A percentile compares a stretch with the other conserved stretches of the same genome.
Conservation (phyloP, 2,329 filamentous ascomycete species). For the Colletotrichum tropicicola region DNA sequence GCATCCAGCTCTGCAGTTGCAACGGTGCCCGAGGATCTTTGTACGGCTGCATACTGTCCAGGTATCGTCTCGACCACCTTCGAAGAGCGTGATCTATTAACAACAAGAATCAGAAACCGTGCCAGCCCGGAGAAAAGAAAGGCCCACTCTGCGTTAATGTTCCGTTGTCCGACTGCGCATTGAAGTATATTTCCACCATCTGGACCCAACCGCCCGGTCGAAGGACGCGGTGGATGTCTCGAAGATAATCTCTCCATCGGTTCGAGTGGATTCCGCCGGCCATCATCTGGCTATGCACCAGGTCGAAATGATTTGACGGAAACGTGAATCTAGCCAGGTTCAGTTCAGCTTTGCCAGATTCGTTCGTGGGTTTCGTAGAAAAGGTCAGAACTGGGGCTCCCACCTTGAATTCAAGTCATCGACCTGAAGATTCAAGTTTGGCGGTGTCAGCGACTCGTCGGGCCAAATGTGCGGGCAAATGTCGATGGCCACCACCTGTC, state of each 20-base stretch:
- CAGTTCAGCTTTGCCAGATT: not conserved
- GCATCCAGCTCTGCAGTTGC: conserved; percentile 66
- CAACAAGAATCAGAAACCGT: conserved; percentile 25
- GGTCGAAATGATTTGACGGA: conserved; percentile 76
- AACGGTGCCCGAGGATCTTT: conserved; percentile 75
- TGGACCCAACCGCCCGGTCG: conserved; percentile 86
- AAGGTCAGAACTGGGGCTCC: conserved; percentile 30
- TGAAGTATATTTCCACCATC: conserved; percentile 87
- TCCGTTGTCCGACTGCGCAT: conserved; percentile 87
- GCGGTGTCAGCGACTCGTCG: conserved; percentile 62
- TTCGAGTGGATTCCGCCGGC: conserved; percentile 75
- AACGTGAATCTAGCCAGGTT: conserved; percentile 68
- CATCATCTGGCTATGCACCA: conserved; percentile 82
- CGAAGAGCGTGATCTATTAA: conserved; percentile 68
- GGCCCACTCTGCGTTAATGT: conserved; percentile 70
- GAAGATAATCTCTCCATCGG: conserved; percentile 80
- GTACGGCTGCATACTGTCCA: conserved; percentile 66
- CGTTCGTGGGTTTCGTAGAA: not conserved
- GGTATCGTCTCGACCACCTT: conserved; percentile 73
- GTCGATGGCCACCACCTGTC: conserved; percentile 76
- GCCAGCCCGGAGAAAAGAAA: not conserved
- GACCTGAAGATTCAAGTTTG: conserved; percentile 76
- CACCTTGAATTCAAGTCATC: conserved; percentile 76
- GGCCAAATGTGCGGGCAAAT: conserved; percentile 76
- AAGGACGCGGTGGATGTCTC: conserved; percentile 77